Percentiles rank a stretch among this genome's conserved stretches.
phyloP scores from a whole-genome alignment of 805 yeast genomes.

The Torulaspora maleeae region DNA sequence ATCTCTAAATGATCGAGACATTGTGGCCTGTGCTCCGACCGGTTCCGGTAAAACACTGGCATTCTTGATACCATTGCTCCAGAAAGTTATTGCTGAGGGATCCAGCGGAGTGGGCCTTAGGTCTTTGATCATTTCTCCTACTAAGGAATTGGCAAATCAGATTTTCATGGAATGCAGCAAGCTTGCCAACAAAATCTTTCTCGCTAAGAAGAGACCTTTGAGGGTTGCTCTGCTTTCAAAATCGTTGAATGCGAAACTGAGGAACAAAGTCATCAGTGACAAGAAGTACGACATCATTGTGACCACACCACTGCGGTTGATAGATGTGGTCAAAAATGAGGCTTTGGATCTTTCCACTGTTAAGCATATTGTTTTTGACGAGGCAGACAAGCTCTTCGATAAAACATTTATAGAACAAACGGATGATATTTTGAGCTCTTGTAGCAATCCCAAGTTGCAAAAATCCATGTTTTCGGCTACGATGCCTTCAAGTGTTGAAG shows the following conservation, averaged over 20 bases:
- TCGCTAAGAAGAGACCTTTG: slow-evolving; percentile 47
- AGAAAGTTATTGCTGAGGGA: slow-evolving; percentile 38
- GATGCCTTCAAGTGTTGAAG: slow-evolving; percentile 88
- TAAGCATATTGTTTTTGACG: slow-evolving; percentile 82
- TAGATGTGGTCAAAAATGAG: slow-evolving; percentile 66
- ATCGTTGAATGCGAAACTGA: slow-evolving; percentile 62
- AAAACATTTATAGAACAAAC: slow-evolving; percentile 84
- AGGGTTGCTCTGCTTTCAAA: slow-evolving; percentile 65
- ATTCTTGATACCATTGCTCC: slow-evolving; percentile 77
- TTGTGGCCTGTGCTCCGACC: slow-evolving; percentile 94
- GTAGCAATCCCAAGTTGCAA: slow-evolving; percentile 43
- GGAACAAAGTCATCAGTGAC: slow-evolving; percentile 52
- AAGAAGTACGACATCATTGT: slow-evolving; percentile 74
- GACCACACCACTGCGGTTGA: slow-evolving; percentile 83
- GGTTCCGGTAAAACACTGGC: slow-evolving; percentile 98
- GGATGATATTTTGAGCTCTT: slow-evolving; percentile 61
- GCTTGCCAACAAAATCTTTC: slow-evolving; percentile 40
- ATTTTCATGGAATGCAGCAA: slow-evolving; percentile 63
- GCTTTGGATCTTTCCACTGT: slow-evolving; percentile 58
- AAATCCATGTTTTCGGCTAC: slow-evolving; percentile 93
- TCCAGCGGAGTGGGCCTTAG: slow-evolving; percentile 45
- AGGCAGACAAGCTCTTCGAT: slow-evolving; percentile 91
- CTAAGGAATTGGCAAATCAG: slow-evolving; percentile 89
- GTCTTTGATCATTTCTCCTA: slow-evolving; percentile 85
- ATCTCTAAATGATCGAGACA: slow-evolving; percentile 62